A percentile compares a stretch with the other conserved stretches of the same genome.
Conservation (phyloP, 257 asterid species). For the Thymus mandschuricus region DNA sequence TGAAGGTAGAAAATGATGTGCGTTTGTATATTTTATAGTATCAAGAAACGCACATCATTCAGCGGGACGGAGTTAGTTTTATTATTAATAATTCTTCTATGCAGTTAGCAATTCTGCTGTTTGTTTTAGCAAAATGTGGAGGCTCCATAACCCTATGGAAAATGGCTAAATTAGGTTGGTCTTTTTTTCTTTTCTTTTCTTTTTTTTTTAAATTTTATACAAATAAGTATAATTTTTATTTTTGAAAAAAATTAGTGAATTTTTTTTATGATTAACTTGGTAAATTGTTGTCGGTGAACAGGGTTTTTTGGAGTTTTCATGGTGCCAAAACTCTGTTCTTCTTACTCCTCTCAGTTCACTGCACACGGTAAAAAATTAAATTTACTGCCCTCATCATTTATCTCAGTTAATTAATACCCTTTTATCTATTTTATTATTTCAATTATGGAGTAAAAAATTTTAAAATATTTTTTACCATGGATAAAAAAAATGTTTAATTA, state of each 20-base stretch:
- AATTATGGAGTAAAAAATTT: no score
- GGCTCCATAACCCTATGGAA: slow-evolving; percentile 88
- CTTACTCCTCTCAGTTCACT: slow-evolving; percentile 68
- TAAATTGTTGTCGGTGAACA: slow-evolving; percentile 30
- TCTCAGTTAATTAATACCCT: not conserved
- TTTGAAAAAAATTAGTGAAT: no score
- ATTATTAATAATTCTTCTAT: not conserved
- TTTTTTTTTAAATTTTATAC: no score
- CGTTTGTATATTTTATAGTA: no score
- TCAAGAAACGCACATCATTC: no score
- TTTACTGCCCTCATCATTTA: not conserved
- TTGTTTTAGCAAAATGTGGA: slow-evolving; percentile 84
- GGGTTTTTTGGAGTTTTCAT: slow-evolving; percentile 87
- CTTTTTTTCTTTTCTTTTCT: not conserved
- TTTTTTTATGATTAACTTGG: not conserved
- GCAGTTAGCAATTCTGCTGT: slow-evolving; percentile 85
- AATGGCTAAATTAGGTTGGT: slow-evolving; percentile 82
- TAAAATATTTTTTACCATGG: no score
- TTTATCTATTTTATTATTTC: no score
- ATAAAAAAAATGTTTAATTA: no score
- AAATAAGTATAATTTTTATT: no score
- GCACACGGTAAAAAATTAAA: slow-evolving; percentile 55
- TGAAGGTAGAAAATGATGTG: slow-evolving; percentile 59
- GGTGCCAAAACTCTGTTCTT: slow-evolving; percentile 70
- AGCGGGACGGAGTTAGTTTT: no score